These are phyloP conservation scores for Populus hybrid DNA, from an alignment of 441 rosid genomes.

Conservation along the genomic window DNA sequence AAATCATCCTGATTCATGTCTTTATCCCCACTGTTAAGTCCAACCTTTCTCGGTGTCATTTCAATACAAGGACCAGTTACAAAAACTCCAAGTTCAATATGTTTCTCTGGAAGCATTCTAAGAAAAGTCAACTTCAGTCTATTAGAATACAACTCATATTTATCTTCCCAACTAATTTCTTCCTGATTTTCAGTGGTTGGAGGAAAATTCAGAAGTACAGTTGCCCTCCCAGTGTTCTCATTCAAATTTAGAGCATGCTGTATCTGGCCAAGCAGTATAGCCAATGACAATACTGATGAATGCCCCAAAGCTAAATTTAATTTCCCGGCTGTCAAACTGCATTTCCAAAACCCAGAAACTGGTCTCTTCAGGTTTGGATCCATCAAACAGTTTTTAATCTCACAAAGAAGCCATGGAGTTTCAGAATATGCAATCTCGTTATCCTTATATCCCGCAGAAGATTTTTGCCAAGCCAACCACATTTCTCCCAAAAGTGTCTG, in stretches of 20 bases:
- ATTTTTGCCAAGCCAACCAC: constrained; percentile 63
- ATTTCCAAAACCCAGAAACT: constrained; percentile 58
- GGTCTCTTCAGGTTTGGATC: constrained; percentile 39
- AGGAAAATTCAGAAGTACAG: constrained; percentile 30
- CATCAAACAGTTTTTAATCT: constrained; percentile 51
- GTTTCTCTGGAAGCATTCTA: constrained; percentile 61
- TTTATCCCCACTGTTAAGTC: constrained; percentile 21
- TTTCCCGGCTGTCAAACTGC: constrained; percentile 65
- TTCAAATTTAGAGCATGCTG: constrained; percentile 39
- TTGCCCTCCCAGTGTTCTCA: constrained; percentile 28
- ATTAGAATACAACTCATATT: constrained; percentile 35
- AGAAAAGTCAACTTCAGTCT: constrained; percentile 43
- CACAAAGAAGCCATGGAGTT: constrained; percentile 66
- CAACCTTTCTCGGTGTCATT: constrained; percentile 45
- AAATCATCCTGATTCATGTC: constrained; percentile 36
- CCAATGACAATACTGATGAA: constrained; percentile 51
- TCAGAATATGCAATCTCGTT: constrained; percentile 43
- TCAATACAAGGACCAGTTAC: constrained; percentile 67
- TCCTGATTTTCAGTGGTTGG: constrained; percentile 30
- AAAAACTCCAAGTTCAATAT: constrained; percentile 62
- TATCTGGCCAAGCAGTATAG: constrained; percentile 59
- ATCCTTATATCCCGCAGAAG: constrained; percentile 43
- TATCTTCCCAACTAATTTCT: constrained; percentile 35
- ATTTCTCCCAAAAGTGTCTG: constrained; percentile 51
- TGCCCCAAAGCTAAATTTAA: constrained; percentile 50